Evolutionary conservation across 2,329 filamentous ascomycete species (phyloP), one percentile per base, ranked within the genome.

Genomic region (Phoma sp.): DNA sequence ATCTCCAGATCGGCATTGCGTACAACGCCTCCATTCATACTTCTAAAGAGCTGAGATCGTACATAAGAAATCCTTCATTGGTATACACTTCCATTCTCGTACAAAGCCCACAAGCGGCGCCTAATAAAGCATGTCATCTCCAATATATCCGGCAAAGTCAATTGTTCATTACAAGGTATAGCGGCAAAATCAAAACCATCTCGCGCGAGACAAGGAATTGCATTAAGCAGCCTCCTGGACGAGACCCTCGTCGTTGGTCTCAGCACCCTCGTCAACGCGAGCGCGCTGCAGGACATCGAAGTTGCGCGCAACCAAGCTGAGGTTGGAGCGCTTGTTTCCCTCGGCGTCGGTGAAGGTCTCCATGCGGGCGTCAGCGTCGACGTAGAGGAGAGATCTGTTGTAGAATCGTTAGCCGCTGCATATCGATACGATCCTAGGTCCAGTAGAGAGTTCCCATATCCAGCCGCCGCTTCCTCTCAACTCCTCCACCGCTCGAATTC

Each of bases 281-380:
- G 69, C 55, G 41, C 69, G 67, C 13, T 58, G 59, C 30, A 74
- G 55, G 47, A 74, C 66, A 22, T 74, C 72, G 44, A 73, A 72
- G 64, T 68, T 73, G 43, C 66, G 88, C 79, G 96, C 91, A 45
- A 89, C 76, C 67, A 98, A 81, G 76, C 80, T 93, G 69, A 97
- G 74, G 44, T 78, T 71, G 49, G 76, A 84, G 63, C 81, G 82
- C 66, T 79, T 84, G 76, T 88, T 88, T 73, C 90, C 90, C 41
- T 95, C 89, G 63, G 39, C 44, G 47, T 89, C 83, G 72, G 86
- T 93, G 39, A 75, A 79, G 64, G 78, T 82, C 39, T 75, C 71
- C 78, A 93, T 86, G 62, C 78, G 79, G 58, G 88, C 89, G 58
- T 97, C 91, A 39, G 89, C 93, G 75, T 98, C 93, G 44, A 98